phyloP scores from a whole-genome alignment of 345 rosid species.

The Salix udensis region DNA sequence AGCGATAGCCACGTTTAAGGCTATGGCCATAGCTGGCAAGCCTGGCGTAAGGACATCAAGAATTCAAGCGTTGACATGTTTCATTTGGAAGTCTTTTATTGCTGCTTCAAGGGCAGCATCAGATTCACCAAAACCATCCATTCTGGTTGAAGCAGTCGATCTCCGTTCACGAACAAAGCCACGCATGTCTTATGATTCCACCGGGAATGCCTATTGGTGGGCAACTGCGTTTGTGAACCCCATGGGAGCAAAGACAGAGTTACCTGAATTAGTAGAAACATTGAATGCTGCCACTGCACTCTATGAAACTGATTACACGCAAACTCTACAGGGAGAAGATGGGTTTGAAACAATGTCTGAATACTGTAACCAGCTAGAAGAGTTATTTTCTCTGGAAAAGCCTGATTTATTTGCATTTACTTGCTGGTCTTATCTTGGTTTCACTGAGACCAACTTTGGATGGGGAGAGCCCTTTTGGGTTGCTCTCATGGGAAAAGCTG shows the following conservation, averaged over 20 bases:
- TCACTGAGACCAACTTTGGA: conserved; percentile 13
- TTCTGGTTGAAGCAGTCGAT: conserved; percentile 23
- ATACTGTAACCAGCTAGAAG: conserved; percentile 13
- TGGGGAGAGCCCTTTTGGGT: conserved; percentile 24
- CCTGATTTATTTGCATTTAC: conserved; percentile 21
- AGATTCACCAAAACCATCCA: conserved; percentile 1
- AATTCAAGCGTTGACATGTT: conserved; percentile 17
- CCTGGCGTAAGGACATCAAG: background rate
- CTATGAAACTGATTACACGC: conserved; percentile 8
- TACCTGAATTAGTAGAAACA: background rate
- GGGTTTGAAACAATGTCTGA: conserved; percentile 17
- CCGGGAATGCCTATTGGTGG: conserved; percentile 19
- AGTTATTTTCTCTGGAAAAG: conserved; percentile 12
- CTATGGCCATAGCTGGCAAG: background rate
- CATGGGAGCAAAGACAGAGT: background rate
- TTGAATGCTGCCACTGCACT: background rate
- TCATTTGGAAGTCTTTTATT: conserved; percentile 23
- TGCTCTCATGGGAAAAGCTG: conserved; percentile 12
- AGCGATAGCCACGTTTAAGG: conserved; percentile 1
- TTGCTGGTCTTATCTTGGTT: conserved; percentile 3
- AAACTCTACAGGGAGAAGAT: conserved; percentile 14
- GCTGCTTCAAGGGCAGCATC: conserved; percentile 7
- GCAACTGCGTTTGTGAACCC: conserved; percentile 6
- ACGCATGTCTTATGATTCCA: conserved; percentile 10
- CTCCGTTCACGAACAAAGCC: conserved; percentile 20